Conservation (phyloP, 2,329 filamentous ascomycete species). For the Metarhizium brunneum region DNA sequence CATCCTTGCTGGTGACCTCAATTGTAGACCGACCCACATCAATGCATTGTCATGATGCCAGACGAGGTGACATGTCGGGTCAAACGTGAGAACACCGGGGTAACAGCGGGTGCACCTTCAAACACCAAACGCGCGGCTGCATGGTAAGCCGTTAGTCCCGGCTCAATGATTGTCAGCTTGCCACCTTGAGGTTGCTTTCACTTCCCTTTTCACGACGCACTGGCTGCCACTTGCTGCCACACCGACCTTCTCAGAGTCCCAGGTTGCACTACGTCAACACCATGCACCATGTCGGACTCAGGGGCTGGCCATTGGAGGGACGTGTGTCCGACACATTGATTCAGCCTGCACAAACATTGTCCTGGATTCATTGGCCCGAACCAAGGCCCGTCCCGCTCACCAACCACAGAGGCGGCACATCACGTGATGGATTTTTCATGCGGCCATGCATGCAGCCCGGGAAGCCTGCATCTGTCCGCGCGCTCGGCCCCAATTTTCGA, state of each 20-base stretch:
- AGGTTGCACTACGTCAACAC: neutral
- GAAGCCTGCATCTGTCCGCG: conserved; percentile 24
- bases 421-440: conserved; percentile 27
- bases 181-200: neutral
- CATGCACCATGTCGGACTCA: neutral
- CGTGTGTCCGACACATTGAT: neutral
- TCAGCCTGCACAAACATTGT: neutral
- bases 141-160: neutral
- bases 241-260: neutral
- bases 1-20: neutral
- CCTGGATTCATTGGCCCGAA: conserved; percentile 14
- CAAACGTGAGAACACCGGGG: neutral
- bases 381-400: conserved; percentile 29
- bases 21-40: neutral
- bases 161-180: neutral
- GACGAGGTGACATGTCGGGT: neutral
- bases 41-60: neutral
- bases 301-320: neutral
- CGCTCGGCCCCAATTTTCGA: conserved; percentile 18
- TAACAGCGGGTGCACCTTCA: neutral
- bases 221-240: neutral
- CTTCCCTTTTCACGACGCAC: neutral
- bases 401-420: conserved; percentile 20
- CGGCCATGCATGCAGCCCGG: conserved; percentile 22
- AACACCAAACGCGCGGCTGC: neutral